phyloP scores from a whole-genome alignment of 2,329 filamentous ascomycete genomes.

The Dendrostoma leiphaemia region DNA sequence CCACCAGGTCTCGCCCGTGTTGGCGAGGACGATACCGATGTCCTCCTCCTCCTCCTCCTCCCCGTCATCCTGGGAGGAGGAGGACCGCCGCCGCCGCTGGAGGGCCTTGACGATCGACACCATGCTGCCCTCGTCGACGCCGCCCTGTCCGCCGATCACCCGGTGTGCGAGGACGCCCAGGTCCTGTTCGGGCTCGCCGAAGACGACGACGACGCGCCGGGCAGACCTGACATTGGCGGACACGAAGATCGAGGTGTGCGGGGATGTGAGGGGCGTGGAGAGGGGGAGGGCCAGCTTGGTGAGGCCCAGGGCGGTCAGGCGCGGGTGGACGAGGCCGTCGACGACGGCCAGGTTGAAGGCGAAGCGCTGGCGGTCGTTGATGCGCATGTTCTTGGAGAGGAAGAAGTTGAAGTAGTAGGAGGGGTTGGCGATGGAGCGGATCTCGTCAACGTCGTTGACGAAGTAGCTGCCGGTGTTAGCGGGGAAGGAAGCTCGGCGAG shows the following conservation, averaged over 20 bases:
- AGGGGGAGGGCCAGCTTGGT: conserved; percentile 61
- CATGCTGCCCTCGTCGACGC: conserved; percentile 69
- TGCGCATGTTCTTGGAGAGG: conserved; percentile 68
- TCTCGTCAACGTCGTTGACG: conserved; percentile 71
- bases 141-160: conserved; percentile 59
- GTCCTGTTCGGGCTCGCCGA: conserved; percentile 71
- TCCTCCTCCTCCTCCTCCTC: conserved; percentile 33
- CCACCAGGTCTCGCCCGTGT: conserved; percentile 76
- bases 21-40: conserved; percentile 69
- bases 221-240: conserved; percentile 50
- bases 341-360: conserved; percentile 70
- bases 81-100: too few species aligned
- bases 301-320: conserved; percentile 62
- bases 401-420: conserved; percentile 73
- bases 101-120: conserved; percentile 59
- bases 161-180: conserved; percentile 74
- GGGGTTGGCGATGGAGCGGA: conserved; percentile 67
- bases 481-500: too few species aligned
- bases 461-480: conserved; percentile 62
- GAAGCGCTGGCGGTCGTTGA: conserved; percentile 74
- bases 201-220: conserved; percentile 67
- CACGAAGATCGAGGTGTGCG: conserved; percentile 69
- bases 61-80: too few species aligned
- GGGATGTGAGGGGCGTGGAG: conserved; percentile 37
- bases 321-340: conserved; percentile 59